Conservation (phyloP, 2,329 filamentous ascomycete species). For the Didymosphaeria variabile region DNA sequence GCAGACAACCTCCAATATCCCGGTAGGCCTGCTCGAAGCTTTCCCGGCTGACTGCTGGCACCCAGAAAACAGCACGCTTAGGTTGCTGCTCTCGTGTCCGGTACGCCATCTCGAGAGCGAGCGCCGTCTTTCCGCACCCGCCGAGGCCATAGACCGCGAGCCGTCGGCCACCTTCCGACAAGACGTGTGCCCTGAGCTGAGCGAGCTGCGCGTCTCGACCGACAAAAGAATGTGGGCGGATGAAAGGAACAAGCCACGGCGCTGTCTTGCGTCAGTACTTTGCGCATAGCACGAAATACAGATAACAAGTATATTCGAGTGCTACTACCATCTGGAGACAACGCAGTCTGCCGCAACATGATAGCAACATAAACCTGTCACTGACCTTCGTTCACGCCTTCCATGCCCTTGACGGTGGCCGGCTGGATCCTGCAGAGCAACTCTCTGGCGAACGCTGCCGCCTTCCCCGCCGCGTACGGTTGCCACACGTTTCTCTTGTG, state of each 20-base stretch:
- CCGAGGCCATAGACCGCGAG: slow-evolving; percentile 23
- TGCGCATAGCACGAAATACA: too few relatives aligned
- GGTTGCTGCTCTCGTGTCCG: slow-evolving; percentile 34
- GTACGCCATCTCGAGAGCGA: slow-evolving; percentile 51
- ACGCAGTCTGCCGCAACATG: too few relatives aligned
- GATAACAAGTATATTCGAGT: too few relatives aligned
- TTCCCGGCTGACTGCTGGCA: slow-evolving; percentile 19
- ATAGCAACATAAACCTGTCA: too few relatives aligned
- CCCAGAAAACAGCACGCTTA: slow-evolving; percentile 21
- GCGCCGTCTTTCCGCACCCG: slow-evolving; percentile 20
- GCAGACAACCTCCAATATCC: slow-evolving; percentile 16
- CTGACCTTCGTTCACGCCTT: too few relatives aligned
- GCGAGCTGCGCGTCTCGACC: slow-evolving; percentile 16
- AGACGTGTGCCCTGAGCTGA: slow-evolving; percentile 17
- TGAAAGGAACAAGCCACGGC: slow-evolving; percentile 19
- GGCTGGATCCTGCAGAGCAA: slow-evolving; percentile 6
- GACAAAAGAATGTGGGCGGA: slow-evolving; percentile 14
- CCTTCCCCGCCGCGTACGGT: slow-evolving; percentile 13
- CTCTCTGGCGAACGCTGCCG: slow-evolving; percentile 18
- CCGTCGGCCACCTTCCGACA: slow-evolving; percentile 11
- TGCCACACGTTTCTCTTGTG: slow-evolving; percentile 12
- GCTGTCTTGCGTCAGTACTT: too few relatives aligned
- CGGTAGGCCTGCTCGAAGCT: slow-evolving; percentile 32
- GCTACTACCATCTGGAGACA: too few relatives aligned
- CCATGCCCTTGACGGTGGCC: too few relatives aligned